Percentiles rank a stretch among this genome's conserved stretches.
Conservation (phyloP, 1,284 basidiomycete genomes). For the Xerocomus nothofagi region DNA sequence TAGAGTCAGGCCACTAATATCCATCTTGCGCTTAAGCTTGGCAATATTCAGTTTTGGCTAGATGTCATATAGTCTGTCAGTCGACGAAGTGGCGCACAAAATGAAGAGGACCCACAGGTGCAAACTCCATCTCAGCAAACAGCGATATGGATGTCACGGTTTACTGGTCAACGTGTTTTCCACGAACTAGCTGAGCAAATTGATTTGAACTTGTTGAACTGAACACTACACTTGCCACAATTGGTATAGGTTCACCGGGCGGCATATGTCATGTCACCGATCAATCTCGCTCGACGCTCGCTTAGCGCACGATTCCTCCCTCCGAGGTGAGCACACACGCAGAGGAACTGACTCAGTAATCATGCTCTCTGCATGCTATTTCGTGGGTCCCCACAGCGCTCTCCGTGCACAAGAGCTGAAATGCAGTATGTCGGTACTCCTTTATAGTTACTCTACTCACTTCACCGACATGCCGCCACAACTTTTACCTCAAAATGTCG, state of each 20-base stretch:
- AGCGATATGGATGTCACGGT: background rate
- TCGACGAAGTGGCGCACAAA: background rate
- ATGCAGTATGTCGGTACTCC: conserved; percentile 19
- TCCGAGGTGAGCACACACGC: background rate
- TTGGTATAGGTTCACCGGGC: conserved; percentile 1
- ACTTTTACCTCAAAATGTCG: conserved; percentile 16
- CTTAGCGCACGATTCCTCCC: background rate
- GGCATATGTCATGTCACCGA: background rate
- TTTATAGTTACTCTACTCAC: background rate
- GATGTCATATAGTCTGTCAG: conserved; percentile 1
- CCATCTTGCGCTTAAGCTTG: conserved; percentile 29
- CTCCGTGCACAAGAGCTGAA: background rate
- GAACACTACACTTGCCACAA: conserved; percentile 24
- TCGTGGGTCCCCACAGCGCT: conserved; percentile 9
- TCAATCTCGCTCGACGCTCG: background rate
- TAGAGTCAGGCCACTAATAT: conserved; percentile 28
- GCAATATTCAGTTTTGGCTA: conserved; percentile 22
- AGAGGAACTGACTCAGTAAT: background rate
- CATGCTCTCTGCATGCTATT: background rate
- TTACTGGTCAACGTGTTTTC: conserved; percentile 26
- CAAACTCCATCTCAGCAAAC: conserved; percentile 28
- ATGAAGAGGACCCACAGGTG: conserved; percentile 30
- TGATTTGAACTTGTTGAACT: background rate
- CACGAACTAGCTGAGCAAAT: conserved; percentile 10
- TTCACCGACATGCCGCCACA: conserved; percentile 23